Conservation (phyloP, 768 basidiomycete genomes). For the Rhizopogon vesiculosus region DNA sequence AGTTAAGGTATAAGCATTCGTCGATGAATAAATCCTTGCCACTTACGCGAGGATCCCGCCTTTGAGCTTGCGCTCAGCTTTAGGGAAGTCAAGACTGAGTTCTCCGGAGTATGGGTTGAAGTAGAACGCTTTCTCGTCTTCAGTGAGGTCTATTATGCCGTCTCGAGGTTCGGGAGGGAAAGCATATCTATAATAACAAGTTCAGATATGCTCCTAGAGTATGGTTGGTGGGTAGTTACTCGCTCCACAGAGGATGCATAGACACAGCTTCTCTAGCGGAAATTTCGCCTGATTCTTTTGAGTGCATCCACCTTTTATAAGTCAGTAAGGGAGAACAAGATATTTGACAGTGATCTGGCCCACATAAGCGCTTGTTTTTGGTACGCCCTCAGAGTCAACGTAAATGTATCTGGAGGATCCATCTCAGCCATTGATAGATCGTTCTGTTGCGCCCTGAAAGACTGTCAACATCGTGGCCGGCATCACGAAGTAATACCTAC, state of each 20-base stretch:
- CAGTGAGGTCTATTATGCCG: conserved; percentile 72
- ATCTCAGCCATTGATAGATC: conserved; percentile 75
- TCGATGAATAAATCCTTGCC: neutral
- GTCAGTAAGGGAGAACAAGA: neutral
- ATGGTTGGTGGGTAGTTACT: conserved; percentile 44
- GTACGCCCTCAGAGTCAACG: conserved; percentile 73
- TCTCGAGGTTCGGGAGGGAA: conserved; percentile 61
- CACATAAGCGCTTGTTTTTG: conserved; percentile 90
- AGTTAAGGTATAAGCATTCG: conserved; percentile 6
- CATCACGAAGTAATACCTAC: conserved; percentile 34
- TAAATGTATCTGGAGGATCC: conserved; percentile 77
- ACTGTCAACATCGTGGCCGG: conserved; percentile 4
- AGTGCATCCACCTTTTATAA: conserved; percentile 81
- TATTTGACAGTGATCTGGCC: conserved; percentile 14
- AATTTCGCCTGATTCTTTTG: conserved; percentile 70
- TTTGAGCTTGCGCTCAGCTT: conserved; percentile 65
- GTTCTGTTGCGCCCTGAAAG: conserved; percentile 72
- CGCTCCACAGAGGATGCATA: conserved; percentile 93
- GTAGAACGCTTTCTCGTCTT: conserved; percentile 76
- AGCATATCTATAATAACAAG: conserved; percentile 50
- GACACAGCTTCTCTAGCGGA: conserved; percentile 66
- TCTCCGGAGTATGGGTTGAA: conserved; percentile 93
- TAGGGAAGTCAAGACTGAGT: conserved; percentile 80
- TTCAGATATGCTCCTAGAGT: neutral
- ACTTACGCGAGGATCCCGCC: conserved; percentile 91